Percentiles rank a stretch among this genome's conserved stretches.
phyloP scores from a whole-genome alignment of 305 asterid genomes.

The Fraxinus baroniana region DNA sequence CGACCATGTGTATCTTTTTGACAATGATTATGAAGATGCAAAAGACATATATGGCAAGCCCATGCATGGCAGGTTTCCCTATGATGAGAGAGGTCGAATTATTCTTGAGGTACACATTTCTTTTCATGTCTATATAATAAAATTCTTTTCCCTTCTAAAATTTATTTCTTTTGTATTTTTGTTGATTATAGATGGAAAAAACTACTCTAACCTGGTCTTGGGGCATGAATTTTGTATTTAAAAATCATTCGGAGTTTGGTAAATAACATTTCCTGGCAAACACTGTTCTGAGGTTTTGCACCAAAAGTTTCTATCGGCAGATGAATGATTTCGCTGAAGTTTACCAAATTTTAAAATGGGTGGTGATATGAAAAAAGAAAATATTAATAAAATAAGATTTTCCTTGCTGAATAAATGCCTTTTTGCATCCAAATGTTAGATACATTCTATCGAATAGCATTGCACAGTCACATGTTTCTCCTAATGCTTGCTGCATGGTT shows the following conservation, averaged over 20 bases:
- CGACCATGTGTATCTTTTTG: conserved; percentile 89
- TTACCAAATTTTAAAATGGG: neutral
- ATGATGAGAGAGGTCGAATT: conserved; percentile 89
- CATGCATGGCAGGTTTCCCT: conserved; percentile 91
- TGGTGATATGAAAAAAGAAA: neutral
- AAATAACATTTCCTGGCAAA: neutral
- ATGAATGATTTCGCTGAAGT: neutral
- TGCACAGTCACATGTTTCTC: neutral
- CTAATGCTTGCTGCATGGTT: neutral
- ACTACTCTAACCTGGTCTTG: neutral
- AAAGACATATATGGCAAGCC: conserved; percentile 86
- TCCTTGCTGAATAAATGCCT: neutral
- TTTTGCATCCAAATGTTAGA: neutral
- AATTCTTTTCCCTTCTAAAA: neutral
- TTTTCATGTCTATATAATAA: neutral
- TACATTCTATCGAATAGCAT: neutral
- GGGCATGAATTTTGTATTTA: neutral
- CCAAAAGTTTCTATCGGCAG: neutral
- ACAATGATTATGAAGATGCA: conserved; percentile 92
- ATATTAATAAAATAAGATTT: neutral
- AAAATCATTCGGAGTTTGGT: neutral
- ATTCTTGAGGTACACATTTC: conserved; percentile 72
- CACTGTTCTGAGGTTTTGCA: conserved; percentile 8
- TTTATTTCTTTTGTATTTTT: conserved; percentile 9
- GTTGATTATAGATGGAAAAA: conserved; percentile 5